Conservation (phyloP, 345 rosid genomes). For the Brassica napus region Da-Ae NC_063438.1:8729501-8730000, state of each 20-base stretch:
- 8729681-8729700: conserved; percentile 83
- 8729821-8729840: conserved; percentile 71
- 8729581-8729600: conserved; percentile 2
- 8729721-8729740: conserved; percentile 91
- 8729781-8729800: conserved; percentile 77
- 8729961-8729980: conserved; percentile 84
- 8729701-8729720: conserved; percentile 79
- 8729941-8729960: conserved; percentile 80
- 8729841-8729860: conserved; percentile 92
- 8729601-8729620: conserved; percentile 9
- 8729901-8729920: conserved; percentile 89
- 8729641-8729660: not conserved
- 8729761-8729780: conserved; percentile 80
- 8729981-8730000: conserved; percentile 86
- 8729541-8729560: conserved; percentile 9
- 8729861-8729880: conserved; percentile 97
- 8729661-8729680: conserved; percentile 16
- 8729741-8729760: conserved; percentile 87
- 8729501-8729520: not conserved
- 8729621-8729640: conserved; percentile 6
- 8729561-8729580: conserved; percentile 10
- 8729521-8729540: not conserved
- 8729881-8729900: conserved; percentile 72
- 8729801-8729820: conserved; percentile 86
- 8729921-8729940: conserved; percentile 80